Evolutionary conservation across 164 flowering plant species (phyloP), one percentile per base, ranked within the genome.

Genomic region (Vitis rotundifolia): DNA sequence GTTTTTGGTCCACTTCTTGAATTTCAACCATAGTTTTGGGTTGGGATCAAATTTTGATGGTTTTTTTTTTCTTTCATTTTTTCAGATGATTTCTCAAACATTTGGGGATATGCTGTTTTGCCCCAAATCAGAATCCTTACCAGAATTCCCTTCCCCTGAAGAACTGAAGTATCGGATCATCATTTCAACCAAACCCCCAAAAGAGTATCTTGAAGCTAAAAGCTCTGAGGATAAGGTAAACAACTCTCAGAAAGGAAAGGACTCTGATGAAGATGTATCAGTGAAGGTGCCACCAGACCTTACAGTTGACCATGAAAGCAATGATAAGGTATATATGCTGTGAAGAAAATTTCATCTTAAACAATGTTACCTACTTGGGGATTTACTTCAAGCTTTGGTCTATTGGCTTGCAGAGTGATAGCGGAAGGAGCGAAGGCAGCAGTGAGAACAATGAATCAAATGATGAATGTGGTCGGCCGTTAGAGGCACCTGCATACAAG

Each of bases 401-500:
- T 22, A 37, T 37, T 37, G 5, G 44, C 44, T 68, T 68, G 75
- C 71, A 81, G 87, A 77, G 72, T 67, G 85, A 77, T 22, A 69
- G 75, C 64, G 84, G 79, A 49, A 28, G 29, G 47, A 73, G 64
- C 55, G 81, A 80, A n/a, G 56, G 56, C 11, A 37, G 44, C 7
- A 65, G 49, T 71, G 68, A 64, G 28, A 75, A 73, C 48, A 75
- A 70, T 48, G 80, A 73, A 29, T 80, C 78, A 15, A 58, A 26
- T 9, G 68, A 61, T 67, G 73, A 71, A 6, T 12, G 31, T 58
- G 78, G 68, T 14, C 15, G 64, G 16, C 65, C 53, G 44, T 55
- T 67, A 72, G 77, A 70, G 54, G 71, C 69, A 47, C 77, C 79
- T 13, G 77, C 44, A 15, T 88, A 86, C 69, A 83, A 79, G 71